Evolutionary conservation across 2,329 filamentous ascomycete species (phyloP).

Genomic region (Colletotrichum musicola): DNA sequence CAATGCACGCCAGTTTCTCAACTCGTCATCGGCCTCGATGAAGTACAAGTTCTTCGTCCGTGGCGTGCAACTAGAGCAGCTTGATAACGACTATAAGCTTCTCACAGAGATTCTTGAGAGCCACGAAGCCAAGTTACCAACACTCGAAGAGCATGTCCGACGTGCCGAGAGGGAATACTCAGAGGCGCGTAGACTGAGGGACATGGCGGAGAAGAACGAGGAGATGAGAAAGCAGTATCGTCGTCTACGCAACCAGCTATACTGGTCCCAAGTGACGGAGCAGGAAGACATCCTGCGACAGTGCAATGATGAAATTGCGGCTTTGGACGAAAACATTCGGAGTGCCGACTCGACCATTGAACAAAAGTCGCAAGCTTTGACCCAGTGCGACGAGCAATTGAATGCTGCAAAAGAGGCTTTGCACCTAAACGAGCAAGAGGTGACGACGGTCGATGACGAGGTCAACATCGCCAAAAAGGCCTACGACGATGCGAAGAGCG

Average conservation of each 20-base stretch:
- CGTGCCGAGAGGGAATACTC: constrained; percentile 66
- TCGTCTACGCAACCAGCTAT: constrained; percentile 74
- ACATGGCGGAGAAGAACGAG: constrained; percentile 52
- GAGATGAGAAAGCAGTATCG: constrained; percentile 68
- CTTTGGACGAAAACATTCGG: constrained; percentile 52
- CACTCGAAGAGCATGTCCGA: constrained; percentile 73
- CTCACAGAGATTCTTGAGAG: constrained; percentile 83
- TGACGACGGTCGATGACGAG: constrained; percentile 6
- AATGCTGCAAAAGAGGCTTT: constrained; percentile 7
- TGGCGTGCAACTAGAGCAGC: constrained; percentile 91
- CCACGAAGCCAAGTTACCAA: constrained; percentile 73
- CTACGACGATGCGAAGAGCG: constrained; percentile 65
- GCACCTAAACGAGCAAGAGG: constrained; percentile 18
- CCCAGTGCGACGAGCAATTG: constrained; percentile 30
- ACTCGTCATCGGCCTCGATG: constrained; percentile 81
- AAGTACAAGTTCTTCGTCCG: constrained; percentile 98
- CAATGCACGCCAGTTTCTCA: constrained; percentile 92
- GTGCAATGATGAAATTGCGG: constrained; percentile 43
- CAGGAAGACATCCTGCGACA: constrained; percentile 70
- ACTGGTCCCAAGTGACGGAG: constrained; percentile 89
- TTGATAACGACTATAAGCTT: constrained; percentile 91
- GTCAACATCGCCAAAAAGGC: constrained; percentile 45
- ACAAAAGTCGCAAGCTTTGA: constrained; percentile 55
- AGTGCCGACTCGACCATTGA: constrained; percentile 58
- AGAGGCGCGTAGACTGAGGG: constrained; percentile 42